A percentile compares a stretch with the other conserved stretches of the same genome.
These are phyloP conservation scores for Pneumocystis wakefieldiae DNA, from an alignment of 1,139 yeast genomes.

Conservation along the genomic window DNA sequence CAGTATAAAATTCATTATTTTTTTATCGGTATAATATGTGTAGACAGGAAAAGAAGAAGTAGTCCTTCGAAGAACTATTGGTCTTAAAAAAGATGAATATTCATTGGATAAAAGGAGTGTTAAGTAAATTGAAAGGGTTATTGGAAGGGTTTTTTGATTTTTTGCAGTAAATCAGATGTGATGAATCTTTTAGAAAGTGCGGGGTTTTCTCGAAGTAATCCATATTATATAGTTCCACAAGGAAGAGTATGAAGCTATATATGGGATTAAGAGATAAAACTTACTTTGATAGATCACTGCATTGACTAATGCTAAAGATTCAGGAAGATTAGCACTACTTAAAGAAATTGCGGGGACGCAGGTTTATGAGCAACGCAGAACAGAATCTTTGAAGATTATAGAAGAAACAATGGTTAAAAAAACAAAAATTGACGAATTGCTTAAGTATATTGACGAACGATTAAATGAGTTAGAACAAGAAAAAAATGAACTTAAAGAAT, in stretches of 20 bases:
- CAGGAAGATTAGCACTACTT: conserved; percentile 59
- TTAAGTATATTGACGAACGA: conserved; percentile 54
- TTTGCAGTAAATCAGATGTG: conserved; percentile 49
- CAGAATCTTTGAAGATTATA: conserved; percentile 72
- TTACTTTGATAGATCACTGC: conserved; percentile 29
- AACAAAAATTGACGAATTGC: conserved; percentile 59
- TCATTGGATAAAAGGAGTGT: conserved; percentile 49
- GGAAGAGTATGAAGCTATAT: conserved; percentile 35
- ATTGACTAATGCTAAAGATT: conserved; percentile 75
- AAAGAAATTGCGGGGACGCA: conserved; percentile 94
- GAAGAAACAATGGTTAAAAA: conserved; percentile 52
- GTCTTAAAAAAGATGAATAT: conserved; percentile 75
- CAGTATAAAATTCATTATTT: conserved; percentile 27
- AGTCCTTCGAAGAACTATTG: conserved; percentile 71
- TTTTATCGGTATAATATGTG: not conserved
- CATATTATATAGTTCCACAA: conserved; percentile 94
- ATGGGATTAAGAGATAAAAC: not conserved
- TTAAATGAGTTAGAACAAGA: conserved; percentile 69
- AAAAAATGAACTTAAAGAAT: conserved; percentile 56
- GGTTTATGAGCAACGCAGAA: conserved; percentile 67
- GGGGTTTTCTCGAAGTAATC: conserved; percentile 80
- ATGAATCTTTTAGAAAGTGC: conserved; percentile 78
- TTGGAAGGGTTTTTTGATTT: not conserved
- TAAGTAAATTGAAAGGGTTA: conserved; percentile 32
- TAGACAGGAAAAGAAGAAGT: conserved; percentile 44